Conservation (phyloP, 176 grass and related monocot genomes). For the Stipa capillata region DNA sequence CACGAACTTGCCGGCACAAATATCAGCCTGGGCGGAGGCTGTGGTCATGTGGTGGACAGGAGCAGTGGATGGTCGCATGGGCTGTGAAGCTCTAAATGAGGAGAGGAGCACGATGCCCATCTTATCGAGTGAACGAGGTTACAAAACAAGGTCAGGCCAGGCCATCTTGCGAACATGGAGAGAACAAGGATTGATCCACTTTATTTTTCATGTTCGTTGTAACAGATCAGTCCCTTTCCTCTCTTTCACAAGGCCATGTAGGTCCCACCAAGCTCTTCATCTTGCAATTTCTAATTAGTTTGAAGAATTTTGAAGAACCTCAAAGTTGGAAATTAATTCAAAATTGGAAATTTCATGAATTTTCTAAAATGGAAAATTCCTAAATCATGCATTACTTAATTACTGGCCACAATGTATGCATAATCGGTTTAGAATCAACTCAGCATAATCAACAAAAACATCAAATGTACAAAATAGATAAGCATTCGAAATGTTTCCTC, state of each 20-base stretch:
- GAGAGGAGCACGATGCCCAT: not conserved
- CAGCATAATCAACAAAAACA: not conserved
- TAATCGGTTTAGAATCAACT: not conserved
- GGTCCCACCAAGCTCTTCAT: not conserved
- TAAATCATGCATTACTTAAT: not conserved
- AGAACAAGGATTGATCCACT: not conserved
- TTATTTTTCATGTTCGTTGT: not conserved
- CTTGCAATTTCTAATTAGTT: not conserved
- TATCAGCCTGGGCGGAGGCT: not conserved
- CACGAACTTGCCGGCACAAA: not conserved
- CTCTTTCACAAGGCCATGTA: not conserved
- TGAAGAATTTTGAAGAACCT: not conserved
- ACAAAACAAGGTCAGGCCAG: not conserved
- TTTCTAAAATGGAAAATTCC: not conserved
- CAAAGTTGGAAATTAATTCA: no score
- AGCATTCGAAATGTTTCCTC: not conserved
- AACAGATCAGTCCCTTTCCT: not conserved
- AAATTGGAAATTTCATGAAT: not conserved
- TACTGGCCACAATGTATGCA: not conserved
- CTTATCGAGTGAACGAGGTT: not conserved
- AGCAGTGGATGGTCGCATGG: not conserved
- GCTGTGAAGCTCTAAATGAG: not conserved
- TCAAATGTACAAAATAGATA: not conserved
- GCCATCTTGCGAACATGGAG: not conserved
- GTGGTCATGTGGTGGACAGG: not conserved